These are phyloP conservation scores for Coemansia sp. DNA, from an alignment of 192 early-diverging fungal species.

Conservation along the genomic window DNA sequence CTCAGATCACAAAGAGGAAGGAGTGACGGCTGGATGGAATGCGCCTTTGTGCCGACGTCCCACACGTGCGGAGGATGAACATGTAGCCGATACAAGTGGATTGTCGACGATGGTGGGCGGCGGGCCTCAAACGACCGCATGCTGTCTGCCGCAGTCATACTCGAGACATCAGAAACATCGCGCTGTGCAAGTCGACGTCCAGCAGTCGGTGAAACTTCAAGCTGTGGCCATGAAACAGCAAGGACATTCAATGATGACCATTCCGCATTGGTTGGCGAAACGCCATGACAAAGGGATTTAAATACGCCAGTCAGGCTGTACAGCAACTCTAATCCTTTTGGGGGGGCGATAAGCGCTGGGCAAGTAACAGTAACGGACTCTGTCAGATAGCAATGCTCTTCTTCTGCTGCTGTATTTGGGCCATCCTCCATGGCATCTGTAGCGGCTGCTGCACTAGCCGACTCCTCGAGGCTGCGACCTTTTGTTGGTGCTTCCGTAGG, in stretches of 20 bases:
- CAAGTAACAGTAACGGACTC: conserved; percentile 36
- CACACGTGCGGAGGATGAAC: conserved; percentile 43
- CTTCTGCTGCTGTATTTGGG: background rate
- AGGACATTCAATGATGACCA: conserved; percentile 55
- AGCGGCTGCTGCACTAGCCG: too few relatives aligned
- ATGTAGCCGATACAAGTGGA: conserved; percentile 50
- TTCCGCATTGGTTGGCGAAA: conserved; percentile 47
- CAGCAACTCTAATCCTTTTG: conserved; percentile 36
- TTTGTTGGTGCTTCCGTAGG: background rate
- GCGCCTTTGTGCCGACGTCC: conserved; percentile 23
- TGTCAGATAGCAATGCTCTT: conserved; percentile 36
- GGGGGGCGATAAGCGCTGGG: conserved; percentile 27
- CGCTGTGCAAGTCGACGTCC: conserved; percentile 49
- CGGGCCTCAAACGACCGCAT: conserved; percentile 31
- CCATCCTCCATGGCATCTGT: background rate
- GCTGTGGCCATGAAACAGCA: conserved; percentile 53
- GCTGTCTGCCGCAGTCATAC: conserved; percentile 40
- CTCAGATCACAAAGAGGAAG: conserved; percentile 51
- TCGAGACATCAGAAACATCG: conserved; percentile 39
- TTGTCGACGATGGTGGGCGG: conserved; percentile 43
- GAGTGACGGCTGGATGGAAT: conserved; percentile 45
- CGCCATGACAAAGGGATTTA: conserved; percentile 46
- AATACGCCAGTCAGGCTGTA: conserved; percentile 41
- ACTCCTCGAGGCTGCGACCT: background rate
- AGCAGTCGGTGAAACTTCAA: conserved; percentile 26